Evolutionary conservation across 352 stramenopile species (phyloP).

Genomic region (Stephanocyclus meneghinianus): DNA sequence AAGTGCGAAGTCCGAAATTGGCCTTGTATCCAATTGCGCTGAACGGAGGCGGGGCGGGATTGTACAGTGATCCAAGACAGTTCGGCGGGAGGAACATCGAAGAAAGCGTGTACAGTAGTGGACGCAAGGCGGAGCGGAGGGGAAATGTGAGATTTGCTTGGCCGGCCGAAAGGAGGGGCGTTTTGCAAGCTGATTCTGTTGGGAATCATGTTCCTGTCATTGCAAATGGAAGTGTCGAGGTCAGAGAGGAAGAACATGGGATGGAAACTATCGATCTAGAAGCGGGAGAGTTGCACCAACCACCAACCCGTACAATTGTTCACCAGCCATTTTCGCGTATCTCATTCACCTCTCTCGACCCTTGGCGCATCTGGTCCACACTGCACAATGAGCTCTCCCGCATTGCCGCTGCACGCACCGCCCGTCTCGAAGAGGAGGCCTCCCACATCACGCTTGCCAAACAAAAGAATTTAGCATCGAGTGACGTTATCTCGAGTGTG

Average conservation of each 20-base stretch:
- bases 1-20: conserved; percentile 27
- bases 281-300: neutral
- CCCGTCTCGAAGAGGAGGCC: conserved; percentile 38
- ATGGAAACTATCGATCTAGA: conserved; percentile 17
- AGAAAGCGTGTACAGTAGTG: conserved; percentile 42
- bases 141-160: conserved; percentile 49
- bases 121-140: conserved; percentile 11
- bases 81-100: conserved; percentile 41
- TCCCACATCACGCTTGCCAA: conserved; percentile 56
- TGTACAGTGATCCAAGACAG: conserved; percentile 59
- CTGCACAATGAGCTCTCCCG: conserved; percentile 57
- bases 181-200: conserved; percentile 14
- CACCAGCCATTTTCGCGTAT: conserved; percentile 15
- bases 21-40: conserved; percentile 67
- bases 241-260: neutral
- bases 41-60: conserved; percentile 55
- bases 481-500: conserved; percentile 8
- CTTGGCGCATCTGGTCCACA: conserved; percentile 56
- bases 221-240: neutral
- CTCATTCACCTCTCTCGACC: conserved; percentile 33
- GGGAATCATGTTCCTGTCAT: conserved; percentile 12
- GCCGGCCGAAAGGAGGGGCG: conserved; percentile 27
- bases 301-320: neutral
- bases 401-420: conserved; percentile 30
- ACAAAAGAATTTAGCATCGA: conserved; percentile 50